Evolutionary conservation across 2,329 filamentous ascomycete genomes (phyloP).

Genomic region (Chaetomium strumarium): DNA sequence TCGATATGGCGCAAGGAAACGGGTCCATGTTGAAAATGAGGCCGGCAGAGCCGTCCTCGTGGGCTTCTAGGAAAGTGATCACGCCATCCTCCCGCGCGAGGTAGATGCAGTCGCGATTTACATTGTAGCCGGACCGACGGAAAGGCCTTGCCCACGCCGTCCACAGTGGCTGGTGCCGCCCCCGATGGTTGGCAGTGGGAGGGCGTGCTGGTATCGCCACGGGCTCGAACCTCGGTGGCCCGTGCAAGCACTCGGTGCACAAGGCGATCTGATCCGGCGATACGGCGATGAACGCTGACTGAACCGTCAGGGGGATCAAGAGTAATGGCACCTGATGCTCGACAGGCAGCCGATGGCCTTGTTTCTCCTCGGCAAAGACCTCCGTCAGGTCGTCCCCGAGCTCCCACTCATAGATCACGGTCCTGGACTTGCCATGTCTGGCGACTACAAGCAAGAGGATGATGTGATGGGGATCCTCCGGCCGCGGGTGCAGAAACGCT

Average conservation of each 20-base stretch:
- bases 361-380: slow-evolving; percentile 42
- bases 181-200: slow-evolving; percentile 43
- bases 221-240: slow-evolving; percentile 42
- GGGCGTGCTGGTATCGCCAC: slow-evolving; percentile 38
- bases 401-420: slow-evolving; percentile 58
- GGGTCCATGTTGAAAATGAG: slow-evolving; percentile 55
- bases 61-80: slow-evolving; percentile 66
- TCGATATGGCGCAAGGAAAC: slow-evolving; percentile 69
- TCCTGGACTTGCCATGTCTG: slow-evolving; percentile 42
- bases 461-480: slow-evolving; percentile 61
- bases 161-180: slow-evolving; percentile 57
- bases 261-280: slow-evolving; percentile 54
- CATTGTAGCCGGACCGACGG: slow-evolving; percentile 56
- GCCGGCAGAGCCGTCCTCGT: slow-evolving; percentile 49
- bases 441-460: slow-evolving; percentile 66
- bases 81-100: slow-evolving; percentile 83
- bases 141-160: slow-evolving; percentile 77
- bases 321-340: slow-evolving; percentile 58
- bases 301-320: slow-evolving; percentile 64
- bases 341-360: slow-evolving; percentile 45
- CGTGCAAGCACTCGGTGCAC: slow-evolving; percentile 49
- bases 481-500: slow-evolving; percentile 72
- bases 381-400: slow-evolving; percentile 41
- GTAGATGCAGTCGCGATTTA: slow-evolving; percentile 71
- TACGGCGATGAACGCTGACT: slow-evolving; percentile 65